phyloP scores from a whole-genome alignment of 2,329 filamentous ascomycete species.

The Neofusicoccum parvum region DNA sequence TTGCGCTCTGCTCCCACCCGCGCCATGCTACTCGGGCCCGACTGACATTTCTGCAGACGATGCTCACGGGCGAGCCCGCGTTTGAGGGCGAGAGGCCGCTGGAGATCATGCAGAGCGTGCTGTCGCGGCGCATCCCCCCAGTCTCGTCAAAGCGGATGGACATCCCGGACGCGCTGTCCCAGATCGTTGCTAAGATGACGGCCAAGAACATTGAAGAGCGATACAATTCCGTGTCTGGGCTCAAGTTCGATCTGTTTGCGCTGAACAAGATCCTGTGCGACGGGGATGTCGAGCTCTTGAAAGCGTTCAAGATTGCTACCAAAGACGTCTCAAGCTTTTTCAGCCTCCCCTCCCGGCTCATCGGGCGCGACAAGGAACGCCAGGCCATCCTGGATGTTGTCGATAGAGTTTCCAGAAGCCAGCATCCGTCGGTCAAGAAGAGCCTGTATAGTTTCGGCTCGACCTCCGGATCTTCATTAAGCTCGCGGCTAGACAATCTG shows the following conservation, averaged over 20 bases:
- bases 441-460: slow-evolving; percentile 55
- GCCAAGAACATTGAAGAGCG: slow-evolving; percentile 84
- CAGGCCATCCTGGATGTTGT: slow-evolving; percentile 70
- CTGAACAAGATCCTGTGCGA: slow-evolving; percentile 74
- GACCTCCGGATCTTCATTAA: slow-evolving; percentile 37
- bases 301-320: slow-evolving; percentile 74
- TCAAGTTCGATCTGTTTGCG: slow-evolving; percentile 76
- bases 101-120: slow-evolving; percentile 87
- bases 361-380: slow-evolving; percentile 75
- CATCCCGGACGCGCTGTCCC: slow-evolving; percentile 78
- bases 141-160: slow-evolving; percentile 79
- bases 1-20: no score
- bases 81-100: slow-evolving; percentile 80
- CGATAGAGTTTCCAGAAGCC: slow-evolving; percentile 71
- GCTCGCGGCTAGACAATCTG: slow-evolving; percentile 20
- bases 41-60: slow-evolving; percentile 28
- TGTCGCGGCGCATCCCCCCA: slow-evolving; percentile 75
- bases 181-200: slow-evolving; percentile 89
- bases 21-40: no score
- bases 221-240: slow-evolving; percentile 84
- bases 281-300: slow-evolving; percentile 71
- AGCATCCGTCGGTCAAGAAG: slow-evolving; percentile 46
- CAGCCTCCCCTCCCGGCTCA: slow-evolving; percentile 77
- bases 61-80: slow-evolving; percentile 76
- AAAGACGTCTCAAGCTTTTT: slow-evolving; percentile 93